phyloP scores from a whole-genome alignment of 2,329 filamentous ascomycete species.

The Aspergillus jensenii region DNA sequence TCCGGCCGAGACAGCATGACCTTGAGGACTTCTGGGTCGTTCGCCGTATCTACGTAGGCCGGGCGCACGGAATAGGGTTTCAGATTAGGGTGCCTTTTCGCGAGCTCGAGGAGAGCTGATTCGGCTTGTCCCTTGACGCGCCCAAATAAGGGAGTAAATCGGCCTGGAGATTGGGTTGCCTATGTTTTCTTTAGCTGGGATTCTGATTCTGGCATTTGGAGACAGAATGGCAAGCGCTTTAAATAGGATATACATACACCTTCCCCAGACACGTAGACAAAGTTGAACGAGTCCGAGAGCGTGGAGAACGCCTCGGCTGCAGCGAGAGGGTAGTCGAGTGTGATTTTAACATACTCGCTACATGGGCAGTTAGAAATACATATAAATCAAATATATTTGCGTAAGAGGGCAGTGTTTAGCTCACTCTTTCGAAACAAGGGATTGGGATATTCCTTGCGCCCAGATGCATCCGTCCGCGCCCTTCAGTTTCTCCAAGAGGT shows the following conservation, averaged over 20 bases:
- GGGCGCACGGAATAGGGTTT: conserved; percentile 60
- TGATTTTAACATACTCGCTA: conserved; percentile 66
- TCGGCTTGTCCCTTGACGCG: conserved; percentile 69
- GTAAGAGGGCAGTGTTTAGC: background rate
- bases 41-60: conserved; percentile 55
- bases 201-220: background rate
- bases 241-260: conserved; percentile 12
- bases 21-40: conserved; percentile 42
- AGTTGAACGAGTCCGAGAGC: conserved; percentile 61
- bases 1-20: conserved; percentile 23
- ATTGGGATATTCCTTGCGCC: conserved; percentile 68
- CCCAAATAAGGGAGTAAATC: conserved; percentile 59
- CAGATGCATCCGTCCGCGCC: conserved; percentile 70
- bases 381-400: too few relatives aligned
- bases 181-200: background rate
- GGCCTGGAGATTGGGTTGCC: conserved; percentile 47
- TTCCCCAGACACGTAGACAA: conserved; percentile 67
- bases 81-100: conserved; percentile 45
- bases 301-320: conserved; percentile 61
- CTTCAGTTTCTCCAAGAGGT: conserved; percentile 59
- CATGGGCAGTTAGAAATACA: background rate
- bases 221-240: too few relatives aligned
- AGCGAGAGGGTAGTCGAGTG: conserved; percentile 63
- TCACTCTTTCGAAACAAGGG: conserved; percentile 59
- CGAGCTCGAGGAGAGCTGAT: conserved; percentile 55